Evolutionary conservation across 495 filamentous ascomycete species (phyloP).

Genomic region (Evansstolkia leycettana): DNA sequence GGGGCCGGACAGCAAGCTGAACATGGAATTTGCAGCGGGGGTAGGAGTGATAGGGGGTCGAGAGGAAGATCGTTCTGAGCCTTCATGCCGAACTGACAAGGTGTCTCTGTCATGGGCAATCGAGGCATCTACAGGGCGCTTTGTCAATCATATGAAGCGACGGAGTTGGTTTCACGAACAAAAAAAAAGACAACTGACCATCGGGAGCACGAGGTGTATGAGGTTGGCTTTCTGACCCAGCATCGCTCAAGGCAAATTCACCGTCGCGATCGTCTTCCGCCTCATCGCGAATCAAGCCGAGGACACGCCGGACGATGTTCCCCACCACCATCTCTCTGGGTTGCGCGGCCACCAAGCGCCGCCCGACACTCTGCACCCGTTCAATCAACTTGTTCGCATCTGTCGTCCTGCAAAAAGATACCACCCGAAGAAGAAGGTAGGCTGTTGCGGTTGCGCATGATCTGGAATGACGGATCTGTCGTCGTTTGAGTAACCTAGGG

Average conservation of each 20-base stretch:
- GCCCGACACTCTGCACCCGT: conserved; percentile 62
- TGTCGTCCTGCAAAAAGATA: conserved; percentile 51
- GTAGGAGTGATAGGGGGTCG: conserved; percentile 45
- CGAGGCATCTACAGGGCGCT: conserved; percentile 21
- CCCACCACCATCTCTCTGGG: conserved; percentile 84
- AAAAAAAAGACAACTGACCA: conserved; percentile 20
- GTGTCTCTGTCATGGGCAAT: conserved; percentile 21
- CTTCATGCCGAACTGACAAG: conserved; percentile 17
- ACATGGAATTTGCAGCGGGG: conserved; percentile 54
- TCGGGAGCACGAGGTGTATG: conserved; percentile 31
- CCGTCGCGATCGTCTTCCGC: conserved; percentile 67
- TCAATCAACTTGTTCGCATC: conserved; percentile 68
- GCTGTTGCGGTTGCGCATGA: conserved; percentile 85
- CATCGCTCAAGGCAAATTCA: conserved; percentile 44
- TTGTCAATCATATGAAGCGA: no score
- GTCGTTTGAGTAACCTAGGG: conserved; percentile 68
- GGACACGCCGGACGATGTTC: conserved; percentile 80
- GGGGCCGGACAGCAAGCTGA: conserved; percentile 65
- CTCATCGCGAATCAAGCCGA: conserved; percentile 86
- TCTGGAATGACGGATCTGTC: conserved; percentile 77
- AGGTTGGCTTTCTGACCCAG: conserved; percentile 36
- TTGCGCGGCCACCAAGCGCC: conserved; percentile 63
- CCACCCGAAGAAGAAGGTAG: conserved; percentile 71
- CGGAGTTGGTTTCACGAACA: no score
- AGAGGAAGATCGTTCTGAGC: conserved; percentile 24